These are phyloP conservation scores for Plasmodium vinckei DNA, from an alignment of 169 alveolate genomes.

Conservation along the genomic window DNA sequence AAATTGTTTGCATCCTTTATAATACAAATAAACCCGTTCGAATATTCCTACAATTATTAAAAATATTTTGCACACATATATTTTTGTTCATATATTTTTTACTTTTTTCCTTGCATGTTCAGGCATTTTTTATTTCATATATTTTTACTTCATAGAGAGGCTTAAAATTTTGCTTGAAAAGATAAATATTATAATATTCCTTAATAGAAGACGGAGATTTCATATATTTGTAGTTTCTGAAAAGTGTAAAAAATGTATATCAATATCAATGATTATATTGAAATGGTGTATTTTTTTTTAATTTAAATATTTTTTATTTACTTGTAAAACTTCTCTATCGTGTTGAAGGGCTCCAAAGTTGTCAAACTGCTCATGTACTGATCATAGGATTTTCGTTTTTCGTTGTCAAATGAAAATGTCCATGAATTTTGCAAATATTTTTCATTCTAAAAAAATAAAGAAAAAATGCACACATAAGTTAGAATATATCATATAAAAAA, in stretches of 20 bases:
- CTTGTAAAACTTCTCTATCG: constrained; percentile 74
- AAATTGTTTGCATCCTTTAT: constrained; percentile 34
- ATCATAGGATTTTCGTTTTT: constrained; percentile 40
- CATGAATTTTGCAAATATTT: constrained; percentile 61
- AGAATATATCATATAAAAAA: too few relatives aligned
- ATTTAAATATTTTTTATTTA: background rate
- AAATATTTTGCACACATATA: background rate
- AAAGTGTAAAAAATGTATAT: background rate
- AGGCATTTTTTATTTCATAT: background rate
- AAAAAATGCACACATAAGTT: background rate
- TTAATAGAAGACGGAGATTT: constrained; percentile 67
- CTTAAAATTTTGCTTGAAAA: constrained; percentile 47
- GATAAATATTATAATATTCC: constrained; percentile 67
- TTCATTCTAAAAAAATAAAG: constrained; percentile 24
- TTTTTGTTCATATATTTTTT: background rate
- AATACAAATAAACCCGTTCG: constrained; percentile 68
- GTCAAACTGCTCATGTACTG: constrained; percentile 24
- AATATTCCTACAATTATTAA: constrained; percentile 27
- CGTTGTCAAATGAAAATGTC: constrained; percentile 60
- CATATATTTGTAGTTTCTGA: constrained; percentile 71
- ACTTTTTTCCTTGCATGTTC: background rate
- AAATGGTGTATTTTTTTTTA: background rate
- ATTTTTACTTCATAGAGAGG: constrained; percentile 58
- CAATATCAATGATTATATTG: background rate
- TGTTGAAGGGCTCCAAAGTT: constrained; percentile 52